A percentile compares a stretch with the other conserved stretches of the same genome.
Conservation (phyloP, 2,329 filamentous ascomycete species). For the Aspergillus intermedius region DNA sequence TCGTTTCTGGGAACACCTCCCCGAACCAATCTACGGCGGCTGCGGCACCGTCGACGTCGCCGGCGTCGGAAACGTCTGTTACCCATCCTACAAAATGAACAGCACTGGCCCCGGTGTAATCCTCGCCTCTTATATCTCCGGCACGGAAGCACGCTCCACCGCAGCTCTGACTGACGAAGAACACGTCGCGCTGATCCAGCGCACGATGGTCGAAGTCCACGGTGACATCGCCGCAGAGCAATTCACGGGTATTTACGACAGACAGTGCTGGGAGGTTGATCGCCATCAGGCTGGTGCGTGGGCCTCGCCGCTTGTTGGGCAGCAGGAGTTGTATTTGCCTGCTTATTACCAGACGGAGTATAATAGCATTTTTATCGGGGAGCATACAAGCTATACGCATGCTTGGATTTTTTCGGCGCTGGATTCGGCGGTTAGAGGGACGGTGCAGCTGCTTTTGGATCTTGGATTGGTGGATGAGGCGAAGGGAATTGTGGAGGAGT, state of each 20-base stretch:
- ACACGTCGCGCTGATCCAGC: slow-evolving; percentile 57
- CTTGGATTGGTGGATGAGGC: slow-evolving; percentile 64
- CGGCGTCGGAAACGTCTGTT: slow-evolving; percentile 29
- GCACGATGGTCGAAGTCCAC: slow-evolving; percentile 63
- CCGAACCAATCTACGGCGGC: slow-evolving; percentile 56
- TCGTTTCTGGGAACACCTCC: slow-evolving; percentile 54
- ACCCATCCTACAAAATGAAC: slow-evolving; percentile 32
- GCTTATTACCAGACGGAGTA: slow-evolving; percentile 66
- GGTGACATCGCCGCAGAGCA: slow-evolving; percentile 54
- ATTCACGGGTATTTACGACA: slow-evolving; percentile 59
- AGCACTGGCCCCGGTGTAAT: slow-evolving; percentile 30
- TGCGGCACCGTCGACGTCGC: slow-evolving; percentile 24
- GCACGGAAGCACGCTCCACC: slow-evolving; percentile 17
- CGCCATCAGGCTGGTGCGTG: slow-evolving; percentile 57
- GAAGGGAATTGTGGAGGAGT: slow-evolving; percentile 56
- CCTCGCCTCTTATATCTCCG: slow-evolving; percentile 40
- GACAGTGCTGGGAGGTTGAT: slow-evolving; percentile 61
- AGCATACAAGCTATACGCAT: slow-evolving; percentile 66
- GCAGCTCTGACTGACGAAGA: slow-evolving; percentile 21
- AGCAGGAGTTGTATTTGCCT: slow-evolving; percentile 64
- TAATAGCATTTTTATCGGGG: slow-evolving; percentile 62
- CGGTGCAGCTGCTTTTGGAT: slow-evolving; percentile 55
- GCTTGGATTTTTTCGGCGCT: slow-evolving; percentile 52
- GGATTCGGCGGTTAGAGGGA: slow-evolving; percentile 60
- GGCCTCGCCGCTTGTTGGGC: slow-evolving; percentile 54